These are phyloP conservation scores for Pichia nanzhaoensis DNA, from an alignment of 805 yeast genomes.

Conservation along the genomic window DNA sequence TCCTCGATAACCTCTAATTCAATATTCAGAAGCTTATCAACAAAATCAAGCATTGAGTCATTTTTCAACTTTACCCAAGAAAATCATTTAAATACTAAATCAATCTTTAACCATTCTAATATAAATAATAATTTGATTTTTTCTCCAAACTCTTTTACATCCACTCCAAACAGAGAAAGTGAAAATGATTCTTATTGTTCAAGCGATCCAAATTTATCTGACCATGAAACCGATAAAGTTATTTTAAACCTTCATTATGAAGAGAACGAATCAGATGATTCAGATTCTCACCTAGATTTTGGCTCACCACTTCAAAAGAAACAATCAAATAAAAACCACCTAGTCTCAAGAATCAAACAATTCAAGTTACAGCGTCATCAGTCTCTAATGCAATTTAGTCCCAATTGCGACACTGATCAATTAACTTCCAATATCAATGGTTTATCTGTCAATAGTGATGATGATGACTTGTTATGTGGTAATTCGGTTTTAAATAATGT, in stretches of 20 bases:
- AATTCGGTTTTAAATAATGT: constrained; percentile 9
- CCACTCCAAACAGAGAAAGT: not conserved
- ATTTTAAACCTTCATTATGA: constrained; percentile 7
- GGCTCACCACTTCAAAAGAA: constrained; percentile 36
- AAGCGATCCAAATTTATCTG: constrained; percentile 5
- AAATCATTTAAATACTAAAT: not conserved
- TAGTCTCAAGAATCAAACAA: constrained; percentile 16
- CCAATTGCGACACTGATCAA: constrained; percentile 19
- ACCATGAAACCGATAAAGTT: constrained; percentile 8
- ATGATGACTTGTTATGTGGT: constrained; percentile 5
- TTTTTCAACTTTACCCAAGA: constrained; percentile 5
- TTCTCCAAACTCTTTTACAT: not conserved
- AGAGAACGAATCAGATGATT: constrained; percentile 2
- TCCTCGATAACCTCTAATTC: constrained; percentile 8
- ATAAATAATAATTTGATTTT: not conserved
- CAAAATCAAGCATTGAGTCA: constrained; percentile 8
- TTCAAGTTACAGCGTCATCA: constrained; percentile 24
- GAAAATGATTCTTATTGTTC: constrained; percentile 4
- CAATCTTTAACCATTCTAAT: not conserved
- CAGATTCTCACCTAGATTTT: constrained; percentile 18
- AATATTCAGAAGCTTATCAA: constrained; percentile 6
- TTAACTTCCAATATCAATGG: constrained; percentile 23
- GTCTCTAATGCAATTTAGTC: constrained; percentile 15
- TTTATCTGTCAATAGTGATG: constrained; percentile 15
- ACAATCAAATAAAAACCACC: constrained; percentile 14